These are phyloP conservation scores for Aspergillus sp. DNA, from an alignment of 2,329 filamentous ascomycete species.

Conservation along the genomic window DNA sequence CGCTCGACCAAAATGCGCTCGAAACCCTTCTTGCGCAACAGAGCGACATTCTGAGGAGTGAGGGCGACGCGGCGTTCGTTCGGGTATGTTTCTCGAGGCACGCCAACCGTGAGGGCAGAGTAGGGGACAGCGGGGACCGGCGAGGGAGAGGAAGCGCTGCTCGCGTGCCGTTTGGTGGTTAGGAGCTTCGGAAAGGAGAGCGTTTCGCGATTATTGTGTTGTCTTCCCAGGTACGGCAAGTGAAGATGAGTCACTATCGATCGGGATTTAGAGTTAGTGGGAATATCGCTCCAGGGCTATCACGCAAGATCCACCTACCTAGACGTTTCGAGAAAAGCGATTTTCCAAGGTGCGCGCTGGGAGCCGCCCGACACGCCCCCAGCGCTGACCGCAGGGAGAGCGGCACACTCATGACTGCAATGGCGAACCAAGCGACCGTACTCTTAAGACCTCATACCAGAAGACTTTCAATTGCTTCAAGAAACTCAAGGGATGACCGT, in stretches of 20 bases:
- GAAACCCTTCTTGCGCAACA: slow-evolving; percentile 85
- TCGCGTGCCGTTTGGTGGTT: slow-evolving; percentile 22
- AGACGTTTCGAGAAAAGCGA: slow-evolving; percentile 17
- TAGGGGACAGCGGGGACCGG: slow-evolving; percentile 55
- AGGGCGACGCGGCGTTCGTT: slow-evolving; percentile 81
- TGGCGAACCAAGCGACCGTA: not conserved
- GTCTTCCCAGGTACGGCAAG: slow-evolving; percentile 9
- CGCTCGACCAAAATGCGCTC: slow-evolving; percentile 73
- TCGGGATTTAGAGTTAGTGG: slow-evolving; percentile 4
- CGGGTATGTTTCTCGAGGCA: slow-evolving; percentile 75
- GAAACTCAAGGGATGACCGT: not conserved
- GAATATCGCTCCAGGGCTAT: not conserved
- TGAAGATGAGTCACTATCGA: slow-evolving; percentile 18
- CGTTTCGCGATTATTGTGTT: slow-evolving; percentile 6
- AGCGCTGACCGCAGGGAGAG: slow-evolving; percentile 27
- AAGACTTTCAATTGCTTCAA: not conserved
- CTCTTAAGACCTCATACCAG: slow-evolving; percentile 4
- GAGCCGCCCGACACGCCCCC: slow-evolving; percentile 24
- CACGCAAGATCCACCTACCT: slow-evolving; percentile 20
- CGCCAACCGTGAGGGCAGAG: slow-evolving; percentile 69
- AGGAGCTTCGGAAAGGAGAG: slow-evolving; percentile 8
- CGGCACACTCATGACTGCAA: slow-evolving; percentile 25
- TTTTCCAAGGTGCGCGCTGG: slow-evolving; percentile 23
- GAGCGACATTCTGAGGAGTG: slow-evolving; percentile 77
- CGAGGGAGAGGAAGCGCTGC: slow-evolving; percentile 21